Evolutionary conservation across 2,329 filamentous ascomycete species (phyloP).

Genomic region (Claviceps quebecensis): DNA sequence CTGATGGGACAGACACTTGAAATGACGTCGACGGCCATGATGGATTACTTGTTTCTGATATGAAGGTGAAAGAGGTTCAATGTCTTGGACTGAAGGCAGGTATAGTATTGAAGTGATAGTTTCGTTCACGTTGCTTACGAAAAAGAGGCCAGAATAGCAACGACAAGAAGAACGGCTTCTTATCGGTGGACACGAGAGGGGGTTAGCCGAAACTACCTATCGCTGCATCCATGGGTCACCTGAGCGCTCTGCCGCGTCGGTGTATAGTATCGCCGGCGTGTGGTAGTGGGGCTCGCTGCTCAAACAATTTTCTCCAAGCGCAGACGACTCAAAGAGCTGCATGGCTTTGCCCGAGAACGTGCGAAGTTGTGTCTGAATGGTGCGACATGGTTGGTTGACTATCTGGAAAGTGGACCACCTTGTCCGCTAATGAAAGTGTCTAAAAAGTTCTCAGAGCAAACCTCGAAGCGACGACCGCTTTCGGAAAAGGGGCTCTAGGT

Average conservation of each 20-base stretch:
- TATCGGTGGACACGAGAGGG: conserved; percentile 4
- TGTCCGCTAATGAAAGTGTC: not conserved
- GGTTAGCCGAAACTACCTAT: not conserved
- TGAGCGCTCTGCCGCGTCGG: conserved; percentile 12
- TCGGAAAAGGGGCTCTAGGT: too few relatives aligned
- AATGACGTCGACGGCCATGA: conserved; percentile 23
- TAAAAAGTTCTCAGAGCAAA: too few relatives aligned
- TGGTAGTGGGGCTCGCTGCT: conserved; percentile 13
- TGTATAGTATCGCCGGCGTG: conserved; percentile 16
- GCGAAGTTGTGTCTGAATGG: not conserved
- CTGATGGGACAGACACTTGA: conserved; percentile 13
- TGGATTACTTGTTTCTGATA: conserved; percentile 7
- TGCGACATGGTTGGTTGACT: conserved; percentile 3
- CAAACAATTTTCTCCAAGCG: not conserved
- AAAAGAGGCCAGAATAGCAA: conserved; percentile 14
- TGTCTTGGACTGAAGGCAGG: not conserved
- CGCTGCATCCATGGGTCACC: conserved; percentile 10
- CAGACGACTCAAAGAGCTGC: not conserved
- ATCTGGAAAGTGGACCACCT: conserved; percentile 3
- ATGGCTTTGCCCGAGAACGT: not conserved
- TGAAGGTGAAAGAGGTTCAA: not conserved
- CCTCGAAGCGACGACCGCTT: too few relatives aligned
- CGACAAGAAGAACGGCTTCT: conserved; percentile 1
- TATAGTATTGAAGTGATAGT: not conserved
- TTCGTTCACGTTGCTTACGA: not conserved